Evolutionary conservation across 768 basidiomycete species (phyloP).

Genomic region (Suillus decipiens): DNA sequence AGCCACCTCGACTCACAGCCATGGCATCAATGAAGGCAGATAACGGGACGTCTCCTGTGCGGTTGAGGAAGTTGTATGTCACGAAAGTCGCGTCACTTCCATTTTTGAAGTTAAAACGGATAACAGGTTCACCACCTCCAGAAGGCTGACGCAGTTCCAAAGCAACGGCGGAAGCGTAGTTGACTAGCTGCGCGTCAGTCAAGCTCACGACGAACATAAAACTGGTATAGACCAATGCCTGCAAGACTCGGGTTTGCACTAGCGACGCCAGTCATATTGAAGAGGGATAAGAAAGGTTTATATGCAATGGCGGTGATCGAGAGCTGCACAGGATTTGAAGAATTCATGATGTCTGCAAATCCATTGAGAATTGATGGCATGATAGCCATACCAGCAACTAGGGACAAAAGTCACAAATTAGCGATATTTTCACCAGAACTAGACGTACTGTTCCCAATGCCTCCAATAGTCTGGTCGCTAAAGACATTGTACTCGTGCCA

Average conservation of each 20-base stretch:
- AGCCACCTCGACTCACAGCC: slow-evolving; percentile 29
- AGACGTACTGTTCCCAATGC: slow-evolving; percentile 65
- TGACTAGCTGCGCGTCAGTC: slow-evolving; percentile 39
- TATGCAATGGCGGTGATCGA: slow-evolving; percentile 64
- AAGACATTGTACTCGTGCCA: slow-evolving; percentile 77
- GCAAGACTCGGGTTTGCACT: slow-evolving; percentile 52
- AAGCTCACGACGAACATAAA: neutral
- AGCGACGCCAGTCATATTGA: slow-evolving; percentile 71
- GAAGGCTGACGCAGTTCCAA: slow-evolving; percentile 59
- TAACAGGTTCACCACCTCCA: slow-evolving; percentile 46
- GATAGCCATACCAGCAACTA: slow-evolving; percentile 70
- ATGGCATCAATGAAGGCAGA: slow-evolving; percentile 49
- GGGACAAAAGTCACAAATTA: neutral
- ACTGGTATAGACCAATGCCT: slow-evolving; percentile 48
- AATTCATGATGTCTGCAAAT: slow-evolving; percentile 51
- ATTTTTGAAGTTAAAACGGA: slow-evolving; percentile 73
- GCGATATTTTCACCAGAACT: neutral
- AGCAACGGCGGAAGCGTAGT: slow-evolving; percentile 59
- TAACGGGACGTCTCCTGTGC: slow-evolving; percentile 53
- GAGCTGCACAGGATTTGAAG: slow-evolving; percentile 55
- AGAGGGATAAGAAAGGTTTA: slow-evolving; percentile 77
- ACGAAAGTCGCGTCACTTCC: slow-evolving; percentile 53
- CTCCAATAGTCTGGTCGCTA: slow-evolving; percentile 46
- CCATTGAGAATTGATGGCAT: slow-evolving; percentile 59
- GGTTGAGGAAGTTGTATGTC: slow-evolving; percentile 48